Base-by-base conservation (phyloP, 805 yeast genomes). In the Candida andamanensis region DNA sequence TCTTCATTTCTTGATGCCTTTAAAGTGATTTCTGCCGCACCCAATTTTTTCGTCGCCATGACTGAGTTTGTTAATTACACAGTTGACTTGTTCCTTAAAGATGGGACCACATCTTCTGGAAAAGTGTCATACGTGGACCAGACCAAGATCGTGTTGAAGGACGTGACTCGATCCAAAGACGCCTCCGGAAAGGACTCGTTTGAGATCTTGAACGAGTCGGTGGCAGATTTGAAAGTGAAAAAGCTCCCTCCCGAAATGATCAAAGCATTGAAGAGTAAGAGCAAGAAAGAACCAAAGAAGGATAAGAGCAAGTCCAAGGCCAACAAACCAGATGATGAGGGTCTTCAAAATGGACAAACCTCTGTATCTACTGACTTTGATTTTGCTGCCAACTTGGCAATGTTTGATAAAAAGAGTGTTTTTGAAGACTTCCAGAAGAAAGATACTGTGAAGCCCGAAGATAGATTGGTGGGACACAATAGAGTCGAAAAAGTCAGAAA, bases 341-440 rank as follows among this genome's bases (percentile, higher is more conserved):
- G 4, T 2, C 10, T 13, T 10, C 21, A 26, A 4, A 16, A 20
- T 3, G 12, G 19, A 3, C 15, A 28, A 5, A 11, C 17, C n/a
- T 19, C 15, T 7, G 32, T 45, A 23, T 33, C 44, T 2, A 40
- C 36, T 11, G 96, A 86, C 41, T 89, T 89, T 57, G 96, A 89
- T 54, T 89, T 89, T 56, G 85, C 76, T 34, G 79, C 85, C 10
- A 85, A 83, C 50, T 67, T 89, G 41, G 80, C 80, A 15, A 76
- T 78, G 65, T 89, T 89, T 49, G 92, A 89, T 54, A 89, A 89
- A 54, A 63, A 69, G 37, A 67, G 78, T 5, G 90, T 87, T 3
- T 82, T 89, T 54, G 83, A 81, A 29, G 86, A 85, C 50, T 71
- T 89, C 47, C 76, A 76, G 30, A 68, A 68, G 40, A 60, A 66